Base-by-base conservation (phyloP, 257 asterid species). In the Leptodermis oblonga region DNA sequence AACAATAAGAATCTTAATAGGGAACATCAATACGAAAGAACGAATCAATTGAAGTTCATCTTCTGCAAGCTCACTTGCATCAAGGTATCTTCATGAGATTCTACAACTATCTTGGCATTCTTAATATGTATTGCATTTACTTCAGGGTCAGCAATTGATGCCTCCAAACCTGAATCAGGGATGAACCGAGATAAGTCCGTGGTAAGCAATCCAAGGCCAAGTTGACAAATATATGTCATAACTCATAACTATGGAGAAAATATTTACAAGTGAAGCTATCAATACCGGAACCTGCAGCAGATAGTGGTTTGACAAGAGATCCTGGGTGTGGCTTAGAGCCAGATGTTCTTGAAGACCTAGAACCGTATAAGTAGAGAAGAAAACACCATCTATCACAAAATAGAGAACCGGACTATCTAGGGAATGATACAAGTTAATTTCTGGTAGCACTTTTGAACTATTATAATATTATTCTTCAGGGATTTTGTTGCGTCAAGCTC, bases 51-150 rank as follows among this genome's bases (percentile, higher is more conserved):
- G 5, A 33, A 61, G 48, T 8, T 59, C 25, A 59, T 3, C 1
- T 59, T 31, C 64, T 17, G 48, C 4, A 22, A 62, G 49, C 67
- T 62, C 67, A 62, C 67, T 62, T 62, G 67, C 67, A 62, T 62
- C 67, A n/a, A 4, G 49, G 49, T 37, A 22, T 36, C 67, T 22
- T 62, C 67, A 5, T 62, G 67, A 62, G 67, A 62, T 37, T 62
- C 67, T 10, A 62, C 49, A 37, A 37, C 67, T 62, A 62, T 62
- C 67, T 62, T 62, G 31, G 67, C 67, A 62, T 62, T 62, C n/a
- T 37, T 62, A 36, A 62, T n/a, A 20, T 41, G 67, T 36, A 62
- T 62, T 1, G 26, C 18, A 62, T 62, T 37, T 36, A 49, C 49
- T 8, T 37, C 67, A 0, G 67, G 43, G 4, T 62, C 67, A 36